phyloP scores from a whole-genome alignment of 2,329 filamentous ascomycete genomes.

The Colletotrichum agaves region DNA sequence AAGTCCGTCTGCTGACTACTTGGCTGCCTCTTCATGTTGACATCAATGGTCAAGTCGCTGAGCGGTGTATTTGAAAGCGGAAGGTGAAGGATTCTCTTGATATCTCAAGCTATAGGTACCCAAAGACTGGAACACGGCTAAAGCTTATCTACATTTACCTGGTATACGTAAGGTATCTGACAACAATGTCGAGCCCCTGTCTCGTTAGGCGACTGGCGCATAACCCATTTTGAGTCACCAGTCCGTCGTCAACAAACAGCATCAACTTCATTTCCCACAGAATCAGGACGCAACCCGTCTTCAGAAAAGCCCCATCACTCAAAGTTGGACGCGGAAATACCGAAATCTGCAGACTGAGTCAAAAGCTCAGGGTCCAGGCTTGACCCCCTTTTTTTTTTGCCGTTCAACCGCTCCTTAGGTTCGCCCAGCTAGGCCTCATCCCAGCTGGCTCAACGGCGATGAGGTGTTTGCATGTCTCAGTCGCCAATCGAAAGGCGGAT shows the following conservation, averaged over 20 bases:
- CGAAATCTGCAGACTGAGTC: neutral
- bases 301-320: neutral
- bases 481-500: conserved; percentile 1
- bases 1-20: neutral
- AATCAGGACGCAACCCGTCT: neutral
- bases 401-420: neutral
- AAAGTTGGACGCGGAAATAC: neutral
- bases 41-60: neutral
- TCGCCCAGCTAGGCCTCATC: neutral
- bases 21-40: neutral
- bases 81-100: neutral
- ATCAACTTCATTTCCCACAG: conserved; percentile 3
- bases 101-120: neutral
- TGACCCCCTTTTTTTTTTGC: neutral
- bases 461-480: conserved; percentile 19
- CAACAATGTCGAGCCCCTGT: neutral
- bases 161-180: conserved; percentile 5
- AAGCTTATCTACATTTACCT: neutral
- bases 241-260: neutral
- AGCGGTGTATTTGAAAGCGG: neutral
- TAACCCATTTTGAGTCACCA: neutral
- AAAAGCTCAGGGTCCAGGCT: conserved; percentile 23
- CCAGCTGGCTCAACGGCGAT: conserved; percentile 15
- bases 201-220: neutral
- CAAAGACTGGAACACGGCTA: neutral